A percentile compares a stretch with the other conserved stretches of the same genome.
Conservation (phyloP, 1,284 basidiomycete species). For the Tilletia setariae region DNA sequence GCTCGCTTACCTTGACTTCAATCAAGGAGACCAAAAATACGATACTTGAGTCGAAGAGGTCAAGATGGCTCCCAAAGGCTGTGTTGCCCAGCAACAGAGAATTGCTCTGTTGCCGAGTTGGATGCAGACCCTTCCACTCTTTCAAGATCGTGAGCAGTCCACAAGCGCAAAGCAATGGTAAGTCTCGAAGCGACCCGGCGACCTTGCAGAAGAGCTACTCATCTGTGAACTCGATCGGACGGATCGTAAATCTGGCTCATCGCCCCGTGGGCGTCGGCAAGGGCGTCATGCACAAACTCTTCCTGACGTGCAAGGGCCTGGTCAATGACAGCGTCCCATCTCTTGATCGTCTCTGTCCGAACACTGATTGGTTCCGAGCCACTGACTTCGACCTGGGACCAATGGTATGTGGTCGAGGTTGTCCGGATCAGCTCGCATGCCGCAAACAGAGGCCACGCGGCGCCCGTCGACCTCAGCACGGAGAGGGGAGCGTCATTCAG, state of each 20-base stretch:
- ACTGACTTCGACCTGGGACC: not conserved
- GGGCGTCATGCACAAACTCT: conserved; percentile 69
- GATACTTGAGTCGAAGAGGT: conserved; percentile 30
- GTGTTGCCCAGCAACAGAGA: conserved; percentile 72
- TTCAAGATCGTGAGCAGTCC: conserved; percentile 52
- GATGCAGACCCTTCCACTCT: conserved; percentile 64
- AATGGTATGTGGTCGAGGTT: conserved; percentile 40
- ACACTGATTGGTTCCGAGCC: conserved; percentile 49
- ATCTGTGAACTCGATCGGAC: conserved; percentile 60
- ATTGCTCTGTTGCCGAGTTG: conserved; percentile 71
- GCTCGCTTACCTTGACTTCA: not conserved
- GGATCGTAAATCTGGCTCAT: conserved; percentile 70
- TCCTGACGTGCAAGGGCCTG: conserved; percentile 69
- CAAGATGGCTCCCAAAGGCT: conserved; percentile 60
- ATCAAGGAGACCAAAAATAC: conserved; percentile 19
- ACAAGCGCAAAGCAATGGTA: not conserved
- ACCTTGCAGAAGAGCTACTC: conserved; percentile 55
- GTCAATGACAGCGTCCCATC: conserved; percentile 70
- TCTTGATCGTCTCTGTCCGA: conserved; percentile 42
- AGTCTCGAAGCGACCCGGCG: not conserved
- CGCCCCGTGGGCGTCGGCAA: conserved; percentile 65
- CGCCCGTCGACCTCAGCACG: conserved; percentile 66
- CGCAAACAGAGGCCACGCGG: conserved; percentile 70
- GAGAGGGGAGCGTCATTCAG: conserved; percentile 63
- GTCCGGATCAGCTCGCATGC: conserved; percentile 71